Percentiles rank a stretch among this genome's conserved stretches.
Conservation (phyloP, 1,284 basidiomycete genomes). For the Cystobasidium slooffiae region DNA sequence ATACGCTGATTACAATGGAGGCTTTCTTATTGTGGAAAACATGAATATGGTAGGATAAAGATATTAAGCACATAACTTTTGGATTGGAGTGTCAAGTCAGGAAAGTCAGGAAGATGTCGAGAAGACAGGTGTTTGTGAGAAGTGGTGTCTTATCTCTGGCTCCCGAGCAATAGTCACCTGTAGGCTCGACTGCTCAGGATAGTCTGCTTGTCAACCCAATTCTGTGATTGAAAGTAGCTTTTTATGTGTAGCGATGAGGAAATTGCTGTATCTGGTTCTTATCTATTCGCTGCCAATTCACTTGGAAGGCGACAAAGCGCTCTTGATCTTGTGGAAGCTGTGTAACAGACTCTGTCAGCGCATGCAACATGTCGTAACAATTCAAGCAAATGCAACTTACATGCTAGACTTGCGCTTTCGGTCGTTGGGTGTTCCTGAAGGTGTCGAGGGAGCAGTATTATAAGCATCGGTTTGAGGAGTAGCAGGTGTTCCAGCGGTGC, state of each 20-base stretch:
- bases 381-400: conserved; percentile 10
- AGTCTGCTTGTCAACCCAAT: too few relatives aligned
- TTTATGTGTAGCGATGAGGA: not conserved
- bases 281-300: not conserved
- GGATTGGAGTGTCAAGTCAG: too few relatives aligned
- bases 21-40: too few relatives aligned
- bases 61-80: too few relatives aligned
- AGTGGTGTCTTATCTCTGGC: too few relatives aligned
- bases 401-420: conserved; percentile 39
- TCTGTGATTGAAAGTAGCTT: not conserved
- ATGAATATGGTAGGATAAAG: too few relatives aligned
- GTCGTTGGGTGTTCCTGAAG: conserved; percentile 13
- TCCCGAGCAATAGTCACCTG: too few relatives aligned
- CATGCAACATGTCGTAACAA: not conserved
- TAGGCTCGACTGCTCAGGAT: too few relatives aligned
- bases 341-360: not conserved
- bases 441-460: conserved; percentile 39
- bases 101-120: too few relatives aligned
- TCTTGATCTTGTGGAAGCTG: conserved; percentile 44
- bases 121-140: too few relatives aligned
- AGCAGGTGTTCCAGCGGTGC: conserved; percentile 23
- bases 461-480: conserved; percentile 27
- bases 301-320: conserved; percentile 38
- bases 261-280: not conserved
- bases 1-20: too few relatives aligned